These are phyloP conservation scores for Ceratocystiopsis brevicomis DNA, from an alignment of 2,329 filamentous ascomycete genomes.

Conservation along the genomic window DNA sequence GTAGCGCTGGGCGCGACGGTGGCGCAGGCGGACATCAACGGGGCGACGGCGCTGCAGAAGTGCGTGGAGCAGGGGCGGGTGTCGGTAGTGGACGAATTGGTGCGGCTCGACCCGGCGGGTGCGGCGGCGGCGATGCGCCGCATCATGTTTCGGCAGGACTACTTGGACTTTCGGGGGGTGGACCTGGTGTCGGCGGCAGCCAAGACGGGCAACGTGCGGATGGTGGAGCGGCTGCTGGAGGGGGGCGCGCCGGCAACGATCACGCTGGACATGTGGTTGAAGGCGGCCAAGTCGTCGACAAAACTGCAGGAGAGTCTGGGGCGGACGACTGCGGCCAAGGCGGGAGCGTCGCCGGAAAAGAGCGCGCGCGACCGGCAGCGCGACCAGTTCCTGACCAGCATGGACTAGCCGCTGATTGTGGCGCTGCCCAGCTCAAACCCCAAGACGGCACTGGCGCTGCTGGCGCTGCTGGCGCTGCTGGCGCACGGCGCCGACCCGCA, in stretches of 20 bases:
- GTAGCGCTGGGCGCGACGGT: constrained; percentile 53
- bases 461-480: constrained; percentile 42
- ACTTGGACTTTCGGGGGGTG: constrained; percentile 37
- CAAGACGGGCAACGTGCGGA: constrained; percentile 26
- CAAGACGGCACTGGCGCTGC: constrained; percentile 34
- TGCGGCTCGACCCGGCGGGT: constrained; percentile 38
- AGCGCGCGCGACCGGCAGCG: constrained; percentile 15
- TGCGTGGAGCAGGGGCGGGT: constrained; percentile 33
- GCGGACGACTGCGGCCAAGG: constrained; percentile 23
- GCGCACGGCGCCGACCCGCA: constrained; percentile 47
- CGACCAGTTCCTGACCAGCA: constrained; percentile 23
- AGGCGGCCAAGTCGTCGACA: constrained; percentile 29
- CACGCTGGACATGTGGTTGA: constrained; percentile 45
- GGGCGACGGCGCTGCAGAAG: constrained; percentile 47
- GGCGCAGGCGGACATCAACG: constrained; percentile 49
- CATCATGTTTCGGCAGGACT: constrained; percentile 31
- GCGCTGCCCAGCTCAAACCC: constrained; percentile 34
- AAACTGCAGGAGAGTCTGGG: too few species aligned
- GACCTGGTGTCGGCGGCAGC: constrained; percentile 55
- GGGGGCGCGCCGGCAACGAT: constrained; percentile 41
- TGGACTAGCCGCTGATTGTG: constrained; percentile 47
- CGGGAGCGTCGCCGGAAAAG: constrained; percentile 25
- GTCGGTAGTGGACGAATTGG: constrained; percentile 29
- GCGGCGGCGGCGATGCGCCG: constrained; percentile 49
- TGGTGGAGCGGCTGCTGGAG: constrained; percentile 42